Conservation (phyloP, 306 rosid genomes). For the Sesbania bispinosa region DNA sequence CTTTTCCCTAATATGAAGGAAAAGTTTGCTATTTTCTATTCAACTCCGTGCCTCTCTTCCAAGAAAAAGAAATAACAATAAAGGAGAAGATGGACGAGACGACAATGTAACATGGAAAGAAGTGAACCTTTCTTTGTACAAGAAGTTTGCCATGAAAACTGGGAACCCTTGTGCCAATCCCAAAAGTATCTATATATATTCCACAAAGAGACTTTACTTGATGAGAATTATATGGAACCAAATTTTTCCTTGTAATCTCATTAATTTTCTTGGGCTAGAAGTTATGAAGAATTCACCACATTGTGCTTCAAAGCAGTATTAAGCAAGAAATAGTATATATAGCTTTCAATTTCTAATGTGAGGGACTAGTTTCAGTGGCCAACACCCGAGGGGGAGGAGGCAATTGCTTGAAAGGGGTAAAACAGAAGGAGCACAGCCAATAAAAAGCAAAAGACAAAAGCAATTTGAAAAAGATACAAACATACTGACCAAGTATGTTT, state of each 20-base stretch:
- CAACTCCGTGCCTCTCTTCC: background rate
- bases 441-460: constrained; percentile 26
- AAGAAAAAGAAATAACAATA: background rate
- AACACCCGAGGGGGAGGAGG: too few species aligned
- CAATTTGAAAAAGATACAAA: background rate
- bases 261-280: background rate
- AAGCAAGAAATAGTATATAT: too few species aligned
- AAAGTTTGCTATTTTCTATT: constrained; percentile 7
- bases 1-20: background rate
- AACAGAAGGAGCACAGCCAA: background rate
- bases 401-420: constrained; percentile 4
- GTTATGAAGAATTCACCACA: background rate
- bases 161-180: background rate
- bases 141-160: constrained; percentile 3
- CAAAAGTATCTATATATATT: background rate
- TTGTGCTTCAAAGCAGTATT: background rate
- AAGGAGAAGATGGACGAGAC: background rate
- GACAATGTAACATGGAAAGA: background rate
- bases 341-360: too few species aligned
- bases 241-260: background rate
- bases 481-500: background rate
- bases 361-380: too few species aligned
- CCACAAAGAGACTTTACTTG: constrained; percentile 18
- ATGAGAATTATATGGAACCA: background rate
- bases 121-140: background rate